phyloP scores from a whole-genome alignment of 139 green algal species.

The Micractinium conductrix region DNA sequence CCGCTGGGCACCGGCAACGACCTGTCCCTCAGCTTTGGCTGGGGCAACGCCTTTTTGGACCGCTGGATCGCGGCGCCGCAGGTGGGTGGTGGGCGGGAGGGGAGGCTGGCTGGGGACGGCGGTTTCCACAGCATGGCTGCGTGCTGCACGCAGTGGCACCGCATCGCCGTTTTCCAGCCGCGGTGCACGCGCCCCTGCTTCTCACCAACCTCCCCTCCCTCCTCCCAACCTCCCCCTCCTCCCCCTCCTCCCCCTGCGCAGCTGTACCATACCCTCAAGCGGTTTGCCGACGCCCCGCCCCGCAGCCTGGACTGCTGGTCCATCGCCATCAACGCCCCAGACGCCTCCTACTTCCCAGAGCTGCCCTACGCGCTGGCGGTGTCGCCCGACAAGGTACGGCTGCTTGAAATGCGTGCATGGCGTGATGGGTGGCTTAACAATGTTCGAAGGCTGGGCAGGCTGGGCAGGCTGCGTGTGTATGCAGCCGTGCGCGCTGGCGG shows the following conservation, averaged over 20 bases:
- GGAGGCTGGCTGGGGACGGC: not conserved
- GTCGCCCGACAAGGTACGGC: not conserved
- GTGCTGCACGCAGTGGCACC: not conserved
- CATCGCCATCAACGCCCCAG: constrained; percentile 34
- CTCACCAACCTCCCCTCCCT: not conserved
- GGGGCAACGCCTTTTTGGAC: constrained; percentile 73
- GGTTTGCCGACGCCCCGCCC: constrained; percentile 50
- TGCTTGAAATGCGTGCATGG: too few species aligned
- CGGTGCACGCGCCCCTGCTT: not conserved
- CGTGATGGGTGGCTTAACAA: too few species aligned
- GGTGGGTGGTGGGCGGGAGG: not conserved
- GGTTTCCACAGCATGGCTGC: not conserved
- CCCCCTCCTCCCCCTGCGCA: not conserved
- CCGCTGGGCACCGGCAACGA: constrained; percentile 90
- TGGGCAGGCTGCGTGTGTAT: too few species aligned
- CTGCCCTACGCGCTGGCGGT: constrained; percentile 56
- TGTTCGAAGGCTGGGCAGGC: too few species aligned
- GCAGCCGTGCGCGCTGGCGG: too few species aligned
- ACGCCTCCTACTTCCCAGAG: constrained; percentile 40
- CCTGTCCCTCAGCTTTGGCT: constrained; percentile 78
- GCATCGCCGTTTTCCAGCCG: not conserved
- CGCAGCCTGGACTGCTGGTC: constrained; percentile 56
- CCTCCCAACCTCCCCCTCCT: not conserved
- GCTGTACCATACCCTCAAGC: constrained; percentile 76
- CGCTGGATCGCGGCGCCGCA: constrained; percentile 56